A percentile compares a stretch with the other conserved stretches of the same genome.
phyloP scores from a whole-genome alignment of 176 grass and related monocot species.

The Triticum dicoccoides region DNA sequence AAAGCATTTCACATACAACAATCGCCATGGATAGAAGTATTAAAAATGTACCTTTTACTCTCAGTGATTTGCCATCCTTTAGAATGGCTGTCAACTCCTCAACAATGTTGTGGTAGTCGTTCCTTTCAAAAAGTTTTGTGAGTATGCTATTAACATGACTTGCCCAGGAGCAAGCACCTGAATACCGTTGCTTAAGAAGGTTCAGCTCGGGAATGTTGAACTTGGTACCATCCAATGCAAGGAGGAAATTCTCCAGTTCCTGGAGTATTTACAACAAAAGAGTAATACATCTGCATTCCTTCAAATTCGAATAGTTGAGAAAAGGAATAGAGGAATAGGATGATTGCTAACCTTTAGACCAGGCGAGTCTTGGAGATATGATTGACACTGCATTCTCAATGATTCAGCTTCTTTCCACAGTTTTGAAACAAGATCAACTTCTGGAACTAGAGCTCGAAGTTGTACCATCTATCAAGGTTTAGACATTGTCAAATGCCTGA shows the following conservation, averaged over 20 bases:
- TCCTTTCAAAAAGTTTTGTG: slow-evolving; percentile 47
- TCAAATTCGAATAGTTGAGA: slow-evolving; percentile 2
- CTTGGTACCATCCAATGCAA: slow-evolving; percentile 39
- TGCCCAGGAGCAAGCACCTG: slow-evolving; percentile 67
- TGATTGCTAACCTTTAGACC: slow-evolving; percentile 58
- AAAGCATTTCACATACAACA: slow-evolving; percentile 18
- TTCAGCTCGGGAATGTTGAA: slow-evolving; percentile 77
- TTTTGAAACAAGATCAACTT: slow-evolving; percentile 60
- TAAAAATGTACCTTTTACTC: slow-evolving; percentile 59
- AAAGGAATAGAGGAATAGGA: background rate
- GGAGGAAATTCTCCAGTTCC: slow-evolving; percentile 81
- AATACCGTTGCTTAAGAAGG: slow-evolving; percentile 54
- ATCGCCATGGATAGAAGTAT: slow-evolving; percentile 2
- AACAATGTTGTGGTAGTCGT: slow-evolving; percentile 56
- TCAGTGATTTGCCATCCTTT: slow-evolving; percentile 54
- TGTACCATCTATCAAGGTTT: slow-evolving; percentile 60
- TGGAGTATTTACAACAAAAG: slow-evolving; percentile 36
- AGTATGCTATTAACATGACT: slow-evolving; percentile 46
- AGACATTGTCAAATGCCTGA: slow-evolving; percentile 19
- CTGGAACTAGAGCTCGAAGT: slow-evolving; percentile 58
- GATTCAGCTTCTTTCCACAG: slow-evolving; percentile 76
- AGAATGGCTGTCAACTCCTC: slow-evolving; percentile 59
- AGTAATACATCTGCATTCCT: slow-evolving; percentile 12
- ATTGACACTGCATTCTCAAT: slow-evolving; percentile 67
- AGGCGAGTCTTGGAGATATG: slow-evolving; percentile 47